Conservation (phyloP, 163 green algal genomes). For the Trebouxia gelatinosa region DNA sequence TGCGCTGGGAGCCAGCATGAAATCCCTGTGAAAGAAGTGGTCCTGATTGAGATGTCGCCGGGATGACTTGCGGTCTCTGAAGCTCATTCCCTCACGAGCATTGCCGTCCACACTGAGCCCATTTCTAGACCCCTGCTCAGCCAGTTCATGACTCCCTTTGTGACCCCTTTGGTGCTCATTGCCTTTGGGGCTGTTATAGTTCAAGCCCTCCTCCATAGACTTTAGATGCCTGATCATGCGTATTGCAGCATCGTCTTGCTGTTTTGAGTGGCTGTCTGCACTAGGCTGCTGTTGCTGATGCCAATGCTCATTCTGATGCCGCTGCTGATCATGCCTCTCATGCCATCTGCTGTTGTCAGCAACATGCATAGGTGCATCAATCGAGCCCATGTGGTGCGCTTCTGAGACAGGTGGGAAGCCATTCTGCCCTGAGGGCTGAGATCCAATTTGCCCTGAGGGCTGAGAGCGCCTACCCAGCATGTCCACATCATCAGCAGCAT, state of each 20-base stretch:
- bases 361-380: constrained; percentile 12
- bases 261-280: no score
- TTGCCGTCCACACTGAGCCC: not conserved
- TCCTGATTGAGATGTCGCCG: constrained; percentile 6
- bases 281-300: no score
- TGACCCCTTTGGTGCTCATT: no score
- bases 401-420: no score
- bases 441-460: no score
- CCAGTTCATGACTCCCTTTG: not conserved
- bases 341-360: not conserved
- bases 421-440: no score
- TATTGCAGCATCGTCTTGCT: no score
- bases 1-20: constrained; percentile 27
- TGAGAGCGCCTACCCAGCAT: no score
- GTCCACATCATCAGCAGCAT: constrained; percentile 14
- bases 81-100: not conserved
- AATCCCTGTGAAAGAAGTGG: constrained; percentile 1
- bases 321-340: not conserved
- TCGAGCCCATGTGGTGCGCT: not conserved
- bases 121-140: not conserved
- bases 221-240: no score
- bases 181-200: no score
- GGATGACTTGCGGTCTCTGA: not conserved
- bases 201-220: constrained; percentile 20
- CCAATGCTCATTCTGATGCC: not conserved